These are phyloP conservation scores for Yamadazyma dendronema DNA, from an alignment of 1,139 yeast species.

Conservation along the genomic window DNA sequence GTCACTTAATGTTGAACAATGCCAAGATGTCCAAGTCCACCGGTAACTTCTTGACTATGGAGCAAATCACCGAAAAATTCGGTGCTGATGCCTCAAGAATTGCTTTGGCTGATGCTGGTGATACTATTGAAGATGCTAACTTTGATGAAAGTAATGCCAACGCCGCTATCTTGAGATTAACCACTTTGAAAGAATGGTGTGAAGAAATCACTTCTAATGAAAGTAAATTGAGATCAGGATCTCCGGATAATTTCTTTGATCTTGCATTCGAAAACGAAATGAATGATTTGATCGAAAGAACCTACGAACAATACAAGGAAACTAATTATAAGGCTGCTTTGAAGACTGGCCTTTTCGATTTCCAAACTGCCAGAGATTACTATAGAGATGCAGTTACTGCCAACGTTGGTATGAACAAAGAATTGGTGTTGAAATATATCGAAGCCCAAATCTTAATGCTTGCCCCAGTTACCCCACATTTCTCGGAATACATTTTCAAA, in stretches of 20 bases:
- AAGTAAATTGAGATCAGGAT: conserved; percentile 68
- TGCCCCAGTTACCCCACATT: conserved; percentile 95
- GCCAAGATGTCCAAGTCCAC: conserved; percentile 98
- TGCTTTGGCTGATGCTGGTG: conserved; percentile 99
- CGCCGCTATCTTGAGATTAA: conserved; percentile 93
- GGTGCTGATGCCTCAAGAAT: conserved; percentile 99
- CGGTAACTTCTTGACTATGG: conserved; percentile 93
- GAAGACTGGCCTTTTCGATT: conserved; percentile 88
- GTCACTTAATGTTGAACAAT: conserved; percentile 91
- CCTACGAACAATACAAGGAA: conserved; percentile 64
- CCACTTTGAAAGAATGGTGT: conserved; percentile 93
- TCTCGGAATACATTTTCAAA: conserved; percentile 84
- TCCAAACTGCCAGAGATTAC: conserved; percentile 92
- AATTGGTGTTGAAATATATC: conserved; percentile 75
- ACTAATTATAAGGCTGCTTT: conserved; percentile 88
- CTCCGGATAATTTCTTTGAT: conserved; percentile 70
- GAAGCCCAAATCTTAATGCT: conserved; percentile 81
- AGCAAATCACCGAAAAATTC: conserved; percentile 78
- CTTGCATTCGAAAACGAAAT: conserved; percentile 90
- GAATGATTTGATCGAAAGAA: conserved; percentile 73
- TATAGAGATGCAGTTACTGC: conserved; percentile 78
- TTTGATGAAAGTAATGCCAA: conserved; percentile 96
- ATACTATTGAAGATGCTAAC: conserved; percentile 95
- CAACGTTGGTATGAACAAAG: conserved; percentile 74
- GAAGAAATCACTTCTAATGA: conserved; percentile 62